Evolutionary conservation across 331 rosid species (phyloP).

Genomic region (Prunus yedoensis): DNA sequence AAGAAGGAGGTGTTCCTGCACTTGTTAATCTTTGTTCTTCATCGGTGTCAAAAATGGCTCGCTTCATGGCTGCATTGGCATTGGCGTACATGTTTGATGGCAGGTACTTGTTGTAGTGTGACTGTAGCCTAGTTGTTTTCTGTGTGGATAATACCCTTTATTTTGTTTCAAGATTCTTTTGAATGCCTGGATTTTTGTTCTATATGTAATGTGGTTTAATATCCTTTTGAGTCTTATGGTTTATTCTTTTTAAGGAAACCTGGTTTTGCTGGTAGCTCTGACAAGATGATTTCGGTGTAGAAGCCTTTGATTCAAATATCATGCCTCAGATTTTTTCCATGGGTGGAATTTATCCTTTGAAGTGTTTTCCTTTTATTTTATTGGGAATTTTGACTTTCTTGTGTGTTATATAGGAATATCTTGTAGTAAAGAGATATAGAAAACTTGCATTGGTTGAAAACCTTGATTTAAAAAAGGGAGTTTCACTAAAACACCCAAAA

Average conservation of each 20-base stretch:
- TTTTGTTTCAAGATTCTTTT: slow-evolving; percentile 2
- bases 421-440: too few relatives aligned
- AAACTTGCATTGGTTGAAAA: too few relatives aligned
- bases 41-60: slow-evolving; percentile 96
- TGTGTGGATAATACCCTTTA: slow-evolving; percentile 1
- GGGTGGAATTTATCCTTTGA: too few relatives aligned
- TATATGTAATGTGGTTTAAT: background rate
- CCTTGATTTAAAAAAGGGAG: too few relatives aligned
- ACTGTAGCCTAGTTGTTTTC: background rate
- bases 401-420: too few relatives aligned
- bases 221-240: background rate
- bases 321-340: too few relatives aligned
- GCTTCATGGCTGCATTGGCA: slow-evolving; percentile 99
- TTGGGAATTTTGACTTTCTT: too few relatives aligned
- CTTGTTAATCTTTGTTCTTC: slow-evolving; percentile 93
- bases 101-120: slow-evolving; percentile 49
- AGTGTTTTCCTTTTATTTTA: background rate
- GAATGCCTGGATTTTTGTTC: background rate
- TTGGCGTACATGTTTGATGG: slow-evolving; percentile 99
- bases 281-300: too few relatives aligned
- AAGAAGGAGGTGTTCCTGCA: slow-evolving; percentile 98
- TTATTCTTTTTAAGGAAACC: background rate
- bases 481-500: too few relatives aligned
- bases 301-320: too few relatives aligned
- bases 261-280: background rate